Percentiles rank a stretch among this genome's conserved stretches.
Conservation (phyloP, 1,284 basidiomycete species). For the Tranzscheliella williamsii region DNA sequence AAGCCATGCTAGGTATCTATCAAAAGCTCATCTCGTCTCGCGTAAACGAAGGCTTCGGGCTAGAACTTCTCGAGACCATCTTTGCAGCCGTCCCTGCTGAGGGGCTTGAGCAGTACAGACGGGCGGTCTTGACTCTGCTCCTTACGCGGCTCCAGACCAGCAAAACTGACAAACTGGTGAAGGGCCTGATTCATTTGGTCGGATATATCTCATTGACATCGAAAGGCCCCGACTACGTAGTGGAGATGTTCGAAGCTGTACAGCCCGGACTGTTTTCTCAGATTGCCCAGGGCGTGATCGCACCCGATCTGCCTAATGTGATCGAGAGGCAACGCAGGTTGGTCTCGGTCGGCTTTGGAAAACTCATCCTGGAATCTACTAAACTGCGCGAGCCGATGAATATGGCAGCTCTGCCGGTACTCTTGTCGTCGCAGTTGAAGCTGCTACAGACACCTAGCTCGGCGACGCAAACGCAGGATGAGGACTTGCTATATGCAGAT, state of each 20-base stretch:
- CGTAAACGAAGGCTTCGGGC: conserved; percentile 85
- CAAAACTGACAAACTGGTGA: conserved; percentile 87
- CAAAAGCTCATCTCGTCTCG: conserved; percentile 89
- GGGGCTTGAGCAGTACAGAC: conserved; percentile 72
- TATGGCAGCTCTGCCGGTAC: conserved; percentile 49
- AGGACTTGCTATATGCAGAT: conserved; percentile 76
- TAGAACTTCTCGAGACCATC: conserved; percentile 82
- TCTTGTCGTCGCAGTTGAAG: conserved; percentile 66
- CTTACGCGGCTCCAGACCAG: conserved; percentile 82
- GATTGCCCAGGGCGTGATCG: conserved; percentile 76
- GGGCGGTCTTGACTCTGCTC: conserved; percentile 77
- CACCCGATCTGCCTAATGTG: conserved; percentile 80
- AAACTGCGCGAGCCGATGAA: conserved; percentile 71
- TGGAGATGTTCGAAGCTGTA: conserved; percentile 77
- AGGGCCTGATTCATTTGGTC: conserved; percentile 80
- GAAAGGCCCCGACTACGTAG: conserved; percentile 72
- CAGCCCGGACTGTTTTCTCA: conserved; percentile 83
- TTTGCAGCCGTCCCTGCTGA: conserved; percentile 73
- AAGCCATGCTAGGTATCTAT: conserved; percentile 82
- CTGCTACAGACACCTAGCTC: conserved; percentile 72
- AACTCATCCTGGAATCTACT: conserved; percentile 67
- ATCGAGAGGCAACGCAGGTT: conserved; percentile 80
- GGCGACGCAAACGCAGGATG: conserved; percentile 67
- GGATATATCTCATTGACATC: conserved; percentile 60
- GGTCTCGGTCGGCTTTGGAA: conserved; percentile 78